phyloP scores from a whole-genome alignment of 2,329 filamentous ascomycete genomes.

The Phyllosticta capitalensis region DNA sequence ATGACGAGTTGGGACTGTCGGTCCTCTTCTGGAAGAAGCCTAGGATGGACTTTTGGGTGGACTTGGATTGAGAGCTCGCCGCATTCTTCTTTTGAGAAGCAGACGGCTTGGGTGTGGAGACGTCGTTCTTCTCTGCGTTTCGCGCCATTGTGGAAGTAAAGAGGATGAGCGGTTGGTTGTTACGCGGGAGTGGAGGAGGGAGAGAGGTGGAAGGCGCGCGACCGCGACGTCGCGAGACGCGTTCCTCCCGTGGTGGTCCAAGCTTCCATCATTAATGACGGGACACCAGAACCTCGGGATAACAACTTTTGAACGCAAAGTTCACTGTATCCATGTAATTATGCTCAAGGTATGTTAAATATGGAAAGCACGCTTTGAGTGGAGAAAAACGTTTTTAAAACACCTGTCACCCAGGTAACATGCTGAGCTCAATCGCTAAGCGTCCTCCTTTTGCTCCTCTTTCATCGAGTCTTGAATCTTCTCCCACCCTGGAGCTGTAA shows the following conservation, averaged over 20 bases:
- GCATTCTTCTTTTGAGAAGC: conserved; percentile 38
- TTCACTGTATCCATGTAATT: too few species aligned
- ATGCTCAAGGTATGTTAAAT: too few species aligned
- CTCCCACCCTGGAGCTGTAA: conserved; percentile 43
- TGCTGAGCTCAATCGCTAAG: neutral
- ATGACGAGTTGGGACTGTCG: conserved; percentile 33
- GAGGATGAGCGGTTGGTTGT: neutral
- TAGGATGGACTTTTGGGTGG: conserved; percentile 51
- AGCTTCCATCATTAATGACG: neutral
- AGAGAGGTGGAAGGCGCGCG: neutral
- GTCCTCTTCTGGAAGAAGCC: conserved; percentile 60
- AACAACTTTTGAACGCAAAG: too few species aligned
- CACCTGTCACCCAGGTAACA: too few species aligned
- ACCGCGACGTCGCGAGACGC: neutral
- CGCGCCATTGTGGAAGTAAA: conserved; percentile 27
- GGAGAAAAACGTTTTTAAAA: too few species aligned
- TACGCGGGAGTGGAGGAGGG: neutral
- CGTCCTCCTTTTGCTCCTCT: neutral
- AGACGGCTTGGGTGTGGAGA: conserved; percentile 33
- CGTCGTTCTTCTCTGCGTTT: conserved; percentile 38
- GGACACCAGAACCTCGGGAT: neutral
- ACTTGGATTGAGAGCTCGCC: conserved; percentile 39
- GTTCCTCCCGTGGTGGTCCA: neutral
- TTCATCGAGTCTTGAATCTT: neutral
- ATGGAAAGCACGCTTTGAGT: too few species aligned